Base-by-base conservation (phyloP, 106 monocot species). In the Dendrobium nobile region DNA sequence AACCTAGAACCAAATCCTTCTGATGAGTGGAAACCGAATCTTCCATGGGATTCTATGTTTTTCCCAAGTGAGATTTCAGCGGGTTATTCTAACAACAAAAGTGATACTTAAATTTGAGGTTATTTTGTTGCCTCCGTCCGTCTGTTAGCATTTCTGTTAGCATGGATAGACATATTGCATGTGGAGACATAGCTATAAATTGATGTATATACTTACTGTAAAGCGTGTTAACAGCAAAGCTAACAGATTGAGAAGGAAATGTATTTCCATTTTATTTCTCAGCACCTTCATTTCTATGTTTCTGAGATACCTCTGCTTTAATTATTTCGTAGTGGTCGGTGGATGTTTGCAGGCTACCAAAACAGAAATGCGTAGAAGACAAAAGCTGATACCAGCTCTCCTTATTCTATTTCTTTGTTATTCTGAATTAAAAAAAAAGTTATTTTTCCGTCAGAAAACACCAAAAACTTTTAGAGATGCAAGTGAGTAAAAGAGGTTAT, bases 11-110 rank as follows among this genome's bases (percentile, higher is more conserved):
- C 79, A 47, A 79, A 74, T 81, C 2, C 75, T 33, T 84, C 78
- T 17, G 86, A 86, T 6, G 88, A 81, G 43, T 87, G 90, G 90
- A 84, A 80, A 28, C 44, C 67, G 18, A 90, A 56, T 67, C 54
- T 84, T 5, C 82, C 75, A 51, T 87, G 85, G 87, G 85, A 90
- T 41, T 84, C 40, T 33, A 6, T 82, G 0, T 8, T 78, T 3
- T 85, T 65, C 67, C 84, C 73, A 0, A 82, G 80, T 67, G 88
- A 91, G 78, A 82, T 87, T 67, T 78, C 89, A 3, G 74, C 80
- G 1, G 80, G 77, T 41, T 85, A 78, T 9, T 76, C 84, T n/a
- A 64, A 84, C 15, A 85, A 82, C 43, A 82, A 76, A 77, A 84
- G 84, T 47, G 85, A 83, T 78, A 82, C 81, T 58, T 89, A 81